Evolutionary conservation across 108 stramenopile species (phyloP).

Genomic region (Pelagomonas calceolata): DNA sequence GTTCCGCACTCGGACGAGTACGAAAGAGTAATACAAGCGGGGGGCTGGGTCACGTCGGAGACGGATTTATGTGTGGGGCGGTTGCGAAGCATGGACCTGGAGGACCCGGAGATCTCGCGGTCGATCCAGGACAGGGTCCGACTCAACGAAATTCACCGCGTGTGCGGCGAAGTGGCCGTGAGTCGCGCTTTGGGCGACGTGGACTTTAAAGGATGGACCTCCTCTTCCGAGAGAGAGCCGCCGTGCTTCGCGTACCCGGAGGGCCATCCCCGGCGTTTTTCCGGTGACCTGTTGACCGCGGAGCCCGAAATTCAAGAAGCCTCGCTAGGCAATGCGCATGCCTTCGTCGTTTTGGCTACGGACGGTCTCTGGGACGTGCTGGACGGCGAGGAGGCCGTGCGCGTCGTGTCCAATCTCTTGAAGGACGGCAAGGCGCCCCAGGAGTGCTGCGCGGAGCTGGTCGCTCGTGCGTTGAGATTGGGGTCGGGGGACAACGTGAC

Average conservation of each 20-base stretch:
- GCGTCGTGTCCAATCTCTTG: constrained; percentile 36
- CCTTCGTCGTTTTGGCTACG: constrained; percentile 53
- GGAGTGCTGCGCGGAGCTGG: constrained; percentile 14
- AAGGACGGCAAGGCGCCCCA: constrained; percentile 10
- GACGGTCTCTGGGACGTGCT: constrained; percentile 90
- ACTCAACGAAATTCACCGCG: constrained; percentile 4
- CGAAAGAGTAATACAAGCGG: neutral
- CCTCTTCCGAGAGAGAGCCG: too few species aligned
- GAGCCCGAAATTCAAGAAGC: too few species aligned
- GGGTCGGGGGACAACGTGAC: constrained; percentile 36
- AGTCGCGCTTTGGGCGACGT: constrained; percentile 1
- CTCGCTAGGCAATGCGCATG: too few species aligned
- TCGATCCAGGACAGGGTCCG: neutral
- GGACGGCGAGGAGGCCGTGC: constrained; percentile 64
- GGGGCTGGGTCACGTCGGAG: constrained; percentile 5
- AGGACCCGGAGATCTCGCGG: neutral
- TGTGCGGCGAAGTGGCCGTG: constrained; percentile 6
- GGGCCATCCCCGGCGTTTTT: too few species aligned
- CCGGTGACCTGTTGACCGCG: too few species aligned
- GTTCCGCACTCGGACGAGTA: neutral
- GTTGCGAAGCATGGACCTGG: neutral
- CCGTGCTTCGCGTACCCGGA: too few species aligned
- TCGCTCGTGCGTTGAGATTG: constrained; percentile 10
- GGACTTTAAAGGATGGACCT: neutral
- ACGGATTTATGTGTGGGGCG: neutral